Conservation (phyloP, 148 eudicot species). For the Persicaria tinctoria region DNA sequence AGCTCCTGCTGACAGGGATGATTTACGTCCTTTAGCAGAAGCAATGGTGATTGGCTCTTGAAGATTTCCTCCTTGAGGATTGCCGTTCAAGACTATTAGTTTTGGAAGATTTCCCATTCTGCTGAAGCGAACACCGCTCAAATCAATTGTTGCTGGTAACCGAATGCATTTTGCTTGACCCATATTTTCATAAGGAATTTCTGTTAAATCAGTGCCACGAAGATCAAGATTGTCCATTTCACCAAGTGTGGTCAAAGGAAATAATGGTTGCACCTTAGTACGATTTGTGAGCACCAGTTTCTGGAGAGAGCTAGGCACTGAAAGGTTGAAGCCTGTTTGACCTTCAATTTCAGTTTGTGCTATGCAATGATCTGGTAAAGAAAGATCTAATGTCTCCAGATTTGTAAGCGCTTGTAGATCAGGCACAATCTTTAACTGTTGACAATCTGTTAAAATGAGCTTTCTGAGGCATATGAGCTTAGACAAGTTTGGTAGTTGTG, state of each 20-base stretch:
- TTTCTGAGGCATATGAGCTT: slow-evolving; percentile 18
- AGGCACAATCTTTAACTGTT: slow-evolving; percentile 5
- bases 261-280: neutral
- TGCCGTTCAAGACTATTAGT: neutral
- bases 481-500: slow-evolving; percentile 20
- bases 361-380: slow-evolving; percentile 7
- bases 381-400: slow-evolving; percentile 30
- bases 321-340: neutral
- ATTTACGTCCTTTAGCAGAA: neutral
- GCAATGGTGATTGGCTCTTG: neutral
- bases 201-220: neutral
- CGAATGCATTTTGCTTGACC: neutral
- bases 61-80: neutral
- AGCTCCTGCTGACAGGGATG: slow-evolving; percentile 3
- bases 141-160: neutral
- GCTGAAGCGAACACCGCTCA: neutral
- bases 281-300: slow-evolving; percentile 14
- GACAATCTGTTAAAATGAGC: slow-evolving; percentile 21
- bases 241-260: neutral
- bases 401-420: slow-evolving; percentile 16
- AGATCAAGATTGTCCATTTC: neutral
- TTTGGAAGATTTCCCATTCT: neutral
- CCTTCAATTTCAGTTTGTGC: neutral
- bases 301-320: slow-evolving; percentile 6
- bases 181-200: neutral